Conservation (phyloP, 1,139 yeast genomes). For the Diutina mesorugosa region DNA sequence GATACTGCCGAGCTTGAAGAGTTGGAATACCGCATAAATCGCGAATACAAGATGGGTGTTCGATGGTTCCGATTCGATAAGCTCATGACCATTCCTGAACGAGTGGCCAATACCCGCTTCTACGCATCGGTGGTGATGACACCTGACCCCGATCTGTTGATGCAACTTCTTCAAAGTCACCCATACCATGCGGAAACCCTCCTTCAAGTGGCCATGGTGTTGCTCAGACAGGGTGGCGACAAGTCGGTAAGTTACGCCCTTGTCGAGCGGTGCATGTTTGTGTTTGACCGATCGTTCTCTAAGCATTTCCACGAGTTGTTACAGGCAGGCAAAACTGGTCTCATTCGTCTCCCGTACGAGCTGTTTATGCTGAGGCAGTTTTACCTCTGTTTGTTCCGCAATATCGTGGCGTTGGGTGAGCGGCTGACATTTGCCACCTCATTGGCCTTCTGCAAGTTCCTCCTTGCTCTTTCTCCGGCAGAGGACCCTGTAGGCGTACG, state of each 20-base stretch:
- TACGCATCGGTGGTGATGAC: conserved; percentile 53
- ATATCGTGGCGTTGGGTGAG: conserved; percentile 58
- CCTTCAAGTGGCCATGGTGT: conserved; percentile 67
- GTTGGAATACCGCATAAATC: conserved; percentile 15
- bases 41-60: conserved; percentile 38
- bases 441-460: conserved; percentile 55
- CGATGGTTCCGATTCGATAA: conserved; percentile 42
- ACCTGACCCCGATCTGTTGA: conserved; percentile 61
- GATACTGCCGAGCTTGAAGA: conserved; percentile 12
- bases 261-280: conserved; percentile 65
- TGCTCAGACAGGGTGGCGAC: conserved; percentile 64
- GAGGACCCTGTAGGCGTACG: conserved; percentile 82
- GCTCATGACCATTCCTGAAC: conserved; percentile 21
- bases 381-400: conserved; percentile 60
- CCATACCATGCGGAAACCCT: conserved; percentile 74
- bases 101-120: conserved; percentile 45
- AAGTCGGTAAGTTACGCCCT: conserved; percentile 59
- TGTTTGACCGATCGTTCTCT: conserved; percentile 51
- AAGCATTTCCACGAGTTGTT: conserved; percentile 27
- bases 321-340: conserved; percentile 43
- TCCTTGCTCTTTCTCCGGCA: conserved; percentile 58
- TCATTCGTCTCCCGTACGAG: conserved; percentile 65
- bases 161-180: conserved; percentile 37
- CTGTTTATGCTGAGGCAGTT: conserved; percentile 66
- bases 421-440: conserved; percentile 74